Base-by-base conservation (phyloP, 352 stramenopile genomes). In the Globisporangium rhizosaccharum region DNA sequence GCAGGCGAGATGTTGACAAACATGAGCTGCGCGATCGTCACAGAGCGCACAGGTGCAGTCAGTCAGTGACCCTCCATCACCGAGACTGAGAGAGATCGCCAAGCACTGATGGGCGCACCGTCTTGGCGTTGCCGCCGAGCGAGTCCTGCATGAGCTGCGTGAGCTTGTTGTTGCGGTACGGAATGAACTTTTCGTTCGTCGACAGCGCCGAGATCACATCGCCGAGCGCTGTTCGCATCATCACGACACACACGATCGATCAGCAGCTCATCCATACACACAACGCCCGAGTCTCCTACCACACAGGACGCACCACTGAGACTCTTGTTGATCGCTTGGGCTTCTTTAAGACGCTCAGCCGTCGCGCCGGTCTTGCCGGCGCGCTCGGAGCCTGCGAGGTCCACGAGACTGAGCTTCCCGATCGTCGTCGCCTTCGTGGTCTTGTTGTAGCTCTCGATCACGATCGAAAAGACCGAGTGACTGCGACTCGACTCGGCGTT, bases 81-180 rank as follows among this genome's bases (percentile, higher is more conserved):
- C 20, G 9, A 51, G 12, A 9, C 28, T 2, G 37, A 7, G 1
- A 7, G 1, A 20, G 48, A 26, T 33, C 18, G 28, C 14, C 10
- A 12, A 3, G 11, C 18, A 50, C 9, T 14, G 23, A 23, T 7
- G n/a, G 2, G 30, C 51, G 3, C 51, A 97, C 85, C 67, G 90
- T 97, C 71, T 97, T 97, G 56, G 88, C 90, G 66, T 98, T 98
- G 41, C 88, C 92, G 36, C 91, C 91, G 9, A 97, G 77, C 1
- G 90, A 97, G 65, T 97, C 91, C 65, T 97, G 93, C 78, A 97
- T 90, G 45, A 97, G 67, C 68, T 96, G 88, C 7, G 91, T 97
- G 61, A 97, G 76, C 76, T 96, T 97, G 75, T 96, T 97, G 74
- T 97, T 96, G 49, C 88, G 82, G 67, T 96, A 97, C 48, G 92